These are phyloP conservation scores for Eremothecium cymbalariae DNA, from an alignment of 1,139 yeast species.

Conservation along the genomic window DNA sequence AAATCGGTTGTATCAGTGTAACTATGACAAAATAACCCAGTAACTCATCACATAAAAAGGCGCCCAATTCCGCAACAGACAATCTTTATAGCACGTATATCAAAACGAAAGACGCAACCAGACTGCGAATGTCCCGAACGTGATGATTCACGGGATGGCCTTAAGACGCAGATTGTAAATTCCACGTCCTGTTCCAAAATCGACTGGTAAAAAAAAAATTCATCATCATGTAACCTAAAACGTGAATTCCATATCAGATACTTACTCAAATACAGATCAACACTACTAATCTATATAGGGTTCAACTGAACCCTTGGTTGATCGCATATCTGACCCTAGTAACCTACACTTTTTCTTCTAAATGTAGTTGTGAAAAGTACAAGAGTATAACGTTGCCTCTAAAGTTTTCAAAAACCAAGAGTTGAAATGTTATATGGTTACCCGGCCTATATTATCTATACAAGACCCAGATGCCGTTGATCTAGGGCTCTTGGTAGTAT, in stretches of 20 bases:
- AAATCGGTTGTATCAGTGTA: slow-evolving; percentile 31
- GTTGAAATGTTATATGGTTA: slow-evolving; percentile 1
- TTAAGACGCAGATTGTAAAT: slow-evolving; percentile 19
- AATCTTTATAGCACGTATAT: too few species aligned
- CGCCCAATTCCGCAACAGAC: slow-evolving; percentile 16
- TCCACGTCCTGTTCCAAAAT: slow-evolving; percentile 28
- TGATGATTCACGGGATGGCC: slow-evolving; percentile 19
- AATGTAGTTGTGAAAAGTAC: too few species aligned
- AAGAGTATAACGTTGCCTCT: too few species aligned
- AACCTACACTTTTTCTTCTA: too few species aligned
- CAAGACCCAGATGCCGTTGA: not conserved
- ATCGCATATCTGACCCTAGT: too few species aligned
- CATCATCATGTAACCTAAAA: slow-evolving; percentile 25
- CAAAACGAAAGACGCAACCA: slow-evolving; percentile 15
- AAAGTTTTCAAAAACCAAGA: too few species aligned
- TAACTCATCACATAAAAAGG: slow-evolving; percentile 34
- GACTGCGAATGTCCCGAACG: too few species aligned
- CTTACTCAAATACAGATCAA: too few species aligned
- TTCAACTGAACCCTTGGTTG: too few species aligned
- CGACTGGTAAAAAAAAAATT: slow-evolving; percentile 26
- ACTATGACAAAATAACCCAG: slow-evolving; percentile 33
- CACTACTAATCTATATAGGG: too few species aligned
- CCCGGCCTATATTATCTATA: slow-evolving; percentile 1
- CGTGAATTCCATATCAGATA: too few species aligned
- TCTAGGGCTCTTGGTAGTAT: not conserved